Evolutionary conservation across 257 asterid genomes (phyloP), one percentile per base, ranked within the genome.

Genomic region (Scutellaria baicalensis): DNA sequence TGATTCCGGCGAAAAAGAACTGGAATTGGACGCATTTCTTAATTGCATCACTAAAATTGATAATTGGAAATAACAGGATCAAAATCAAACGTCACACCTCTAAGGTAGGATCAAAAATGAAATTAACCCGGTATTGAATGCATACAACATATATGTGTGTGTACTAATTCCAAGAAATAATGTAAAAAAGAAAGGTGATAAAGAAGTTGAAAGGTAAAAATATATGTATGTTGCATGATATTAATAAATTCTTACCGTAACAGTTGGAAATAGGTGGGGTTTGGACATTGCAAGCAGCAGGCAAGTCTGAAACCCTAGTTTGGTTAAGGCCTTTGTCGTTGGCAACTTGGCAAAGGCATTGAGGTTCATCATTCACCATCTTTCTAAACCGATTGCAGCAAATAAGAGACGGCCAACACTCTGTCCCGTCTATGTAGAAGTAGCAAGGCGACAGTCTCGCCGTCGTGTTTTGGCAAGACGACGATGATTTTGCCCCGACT

Each of bases 211-310:
- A n/a, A n/a, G n/a, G n/a, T n/a, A n/a, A n/a, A n/a, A n/a, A n/a
- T n/a, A 23, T 23, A 23, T 23, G 2, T 23, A 23, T 23, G 27
- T 23, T 23, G 27, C 27, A 23, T 23, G 33, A 27, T 27, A 27
- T 27, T 23, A 27, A 27, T 59, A n/a, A n/a, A n/a, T n/a, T 54
- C 68, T 70, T 70, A 60, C 59, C 48, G 73, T 78, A 58, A 74
- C 89, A 86, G 5, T 40, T 40, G 68, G 55, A 74, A 48, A 64
- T 3, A 3, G 84, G 69, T 31, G 91, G 86, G 23, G 85, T 71
- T 55, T 66, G 82, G n/a, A 81, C 69, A 59, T 80, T 78, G 68
- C 89, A 86, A 36, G 75, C 78, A 8, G 40, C 69, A 0, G 92
- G 92, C 69, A 86, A 83, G 2, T 64, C 68, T 47, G 72, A 16